These are phyloP conservation scores for Erythrophleum ivorense DNA, from an alignment of 331 rosid species.

Conservation along the genomic window DNA sequence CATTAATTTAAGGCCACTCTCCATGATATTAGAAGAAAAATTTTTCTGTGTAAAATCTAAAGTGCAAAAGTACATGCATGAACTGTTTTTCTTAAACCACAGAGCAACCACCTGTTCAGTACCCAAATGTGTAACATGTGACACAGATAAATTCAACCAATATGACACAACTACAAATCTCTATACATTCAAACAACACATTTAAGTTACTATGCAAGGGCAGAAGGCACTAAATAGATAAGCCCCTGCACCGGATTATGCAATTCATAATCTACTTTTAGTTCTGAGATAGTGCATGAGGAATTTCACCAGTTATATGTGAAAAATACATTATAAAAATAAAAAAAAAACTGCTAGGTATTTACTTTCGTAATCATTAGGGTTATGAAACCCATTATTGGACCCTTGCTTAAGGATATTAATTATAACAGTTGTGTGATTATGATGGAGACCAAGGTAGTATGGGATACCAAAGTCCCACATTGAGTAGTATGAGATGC, in stretches of 20 bases:
- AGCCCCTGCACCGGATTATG: neutral
- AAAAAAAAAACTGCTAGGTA: neutral
- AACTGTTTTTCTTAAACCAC: neutral
- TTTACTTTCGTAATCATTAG: neutral
- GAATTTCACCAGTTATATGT: neutral
- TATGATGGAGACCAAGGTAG: too few relatives aligned
- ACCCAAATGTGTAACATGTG: neutral
- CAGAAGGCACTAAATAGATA: neutral
- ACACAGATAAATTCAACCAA: neutral
- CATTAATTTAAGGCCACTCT: conserved; percentile 15
- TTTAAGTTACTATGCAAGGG: neutral
- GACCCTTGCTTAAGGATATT: neutral
- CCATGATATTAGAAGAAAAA: conserved; percentile 16
- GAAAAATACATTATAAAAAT: neutral
- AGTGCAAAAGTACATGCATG: neutral
- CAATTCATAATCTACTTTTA: neutral
- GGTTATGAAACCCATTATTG: neutral
- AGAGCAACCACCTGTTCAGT: neutral
- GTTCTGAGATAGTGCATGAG: neutral
- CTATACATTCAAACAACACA: neutral
- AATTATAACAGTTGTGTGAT: neutral
- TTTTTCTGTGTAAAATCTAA: neutral
- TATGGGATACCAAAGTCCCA: too few relatives aligned
- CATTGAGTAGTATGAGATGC: too few relatives aligned
- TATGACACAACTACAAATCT: conserved; percentile 7